phyloP scores from a whole-genome alignment of 2,329 filamentous ascomycete genomes.

The Rhinocladiella mackenziei region DNA sequence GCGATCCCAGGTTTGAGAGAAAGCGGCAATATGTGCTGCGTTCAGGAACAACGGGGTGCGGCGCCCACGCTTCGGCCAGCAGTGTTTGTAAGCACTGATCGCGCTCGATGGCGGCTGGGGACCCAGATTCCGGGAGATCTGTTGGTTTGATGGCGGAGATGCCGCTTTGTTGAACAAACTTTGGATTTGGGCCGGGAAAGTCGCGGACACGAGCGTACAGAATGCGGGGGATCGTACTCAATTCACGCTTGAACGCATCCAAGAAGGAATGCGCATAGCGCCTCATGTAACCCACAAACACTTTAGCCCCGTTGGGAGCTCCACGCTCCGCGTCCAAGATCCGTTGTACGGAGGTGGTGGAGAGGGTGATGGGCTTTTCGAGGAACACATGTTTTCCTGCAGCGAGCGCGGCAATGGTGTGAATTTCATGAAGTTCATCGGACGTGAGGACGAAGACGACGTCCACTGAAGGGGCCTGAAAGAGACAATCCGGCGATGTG shows the following conservation, averaged over 20 bases:
- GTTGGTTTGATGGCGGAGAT: conserved; percentile 28
- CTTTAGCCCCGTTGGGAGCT: conserved; percentile 47
- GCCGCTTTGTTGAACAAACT: conserved; percentile 33
- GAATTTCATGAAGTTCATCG: conserved; percentile 64
- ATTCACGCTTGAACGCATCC: conserved; percentile 50
- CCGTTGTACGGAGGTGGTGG: conserved; percentile 45
- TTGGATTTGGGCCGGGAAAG: conserved; percentile 52
- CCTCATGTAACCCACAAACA: conserved; percentile 60
- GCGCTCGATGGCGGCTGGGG: conserved; percentile 26
- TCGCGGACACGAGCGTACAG: conserved; percentile 52
- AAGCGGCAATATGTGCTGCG: conserved; percentile 38
- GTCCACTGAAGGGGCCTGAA: conserved; percentile 61
- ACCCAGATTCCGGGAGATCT: conserved; percentile 37
- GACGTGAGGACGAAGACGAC: conserved; percentile 69
- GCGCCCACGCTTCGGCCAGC: no score
- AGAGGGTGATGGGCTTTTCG: conserved; percentile 72
- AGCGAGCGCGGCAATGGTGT: conserved; percentile 61
- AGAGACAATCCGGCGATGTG: conserved; percentile 53
- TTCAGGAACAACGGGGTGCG: background rate
- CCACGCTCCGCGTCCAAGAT: conserved; percentile 50
- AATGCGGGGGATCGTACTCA: conserved; percentile 48
- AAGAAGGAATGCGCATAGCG: conserved; percentile 54
- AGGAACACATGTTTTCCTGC: conserved; percentile 72
- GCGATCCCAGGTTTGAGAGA: conserved; percentile 39
- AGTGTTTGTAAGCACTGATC: no score